A percentile compares a stretch with the other conserved stretches of the same genome.
phyloP scores from a whole-genome alignment of 2,329 filamentous ascomycete species.

The Orbilia quercus region DNA sequence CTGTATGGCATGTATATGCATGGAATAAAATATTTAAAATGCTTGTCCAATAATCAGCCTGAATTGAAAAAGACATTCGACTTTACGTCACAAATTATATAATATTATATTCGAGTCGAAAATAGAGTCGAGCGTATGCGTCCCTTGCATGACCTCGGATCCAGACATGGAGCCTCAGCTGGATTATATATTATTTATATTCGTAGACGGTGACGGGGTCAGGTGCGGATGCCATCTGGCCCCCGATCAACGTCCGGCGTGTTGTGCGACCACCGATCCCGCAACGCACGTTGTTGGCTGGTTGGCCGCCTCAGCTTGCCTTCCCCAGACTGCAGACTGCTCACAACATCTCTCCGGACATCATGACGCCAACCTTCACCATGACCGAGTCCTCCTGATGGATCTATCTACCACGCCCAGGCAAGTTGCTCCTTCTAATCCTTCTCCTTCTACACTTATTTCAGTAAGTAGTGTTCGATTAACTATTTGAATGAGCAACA shows the following conservation, averaged over 20 bases:
- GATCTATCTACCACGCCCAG: too few relatives aligned
- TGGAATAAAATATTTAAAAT: constrained; percentile 14
- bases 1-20: too few relatives aligned
- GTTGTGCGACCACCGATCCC: constrained; percentile 24
- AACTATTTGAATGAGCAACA: too few relatives aligned
- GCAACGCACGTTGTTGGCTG: constrained; percentile 34
- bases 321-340: constrained; percentile 11
- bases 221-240: constrained; percentile 36
- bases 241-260: not conserved
- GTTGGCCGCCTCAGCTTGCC: constrained; percentile 7
- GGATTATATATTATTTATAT: constrained; percentile 4
- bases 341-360: constrained; percentile 24
- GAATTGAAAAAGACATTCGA: not conserved
- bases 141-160: constrained; percentile 47
- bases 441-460: too few relatives aligned
- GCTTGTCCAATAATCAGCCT: not conserved
- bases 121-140: constrained; percentile 18
- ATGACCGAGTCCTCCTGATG: constrained; percentile 44
- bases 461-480: too few relatives aligned
- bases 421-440: constrained; percentile 26
- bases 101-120: not conserved
- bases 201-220: constrained; percentile 19
- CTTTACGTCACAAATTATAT: too few relatives aligned
- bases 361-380: constrained; percentile 25
- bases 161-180: constrained; percentile 28